Base-by-base conservation (phyloP, 75 land plant species). In the Sequoiadendron giganteum region DNA sequence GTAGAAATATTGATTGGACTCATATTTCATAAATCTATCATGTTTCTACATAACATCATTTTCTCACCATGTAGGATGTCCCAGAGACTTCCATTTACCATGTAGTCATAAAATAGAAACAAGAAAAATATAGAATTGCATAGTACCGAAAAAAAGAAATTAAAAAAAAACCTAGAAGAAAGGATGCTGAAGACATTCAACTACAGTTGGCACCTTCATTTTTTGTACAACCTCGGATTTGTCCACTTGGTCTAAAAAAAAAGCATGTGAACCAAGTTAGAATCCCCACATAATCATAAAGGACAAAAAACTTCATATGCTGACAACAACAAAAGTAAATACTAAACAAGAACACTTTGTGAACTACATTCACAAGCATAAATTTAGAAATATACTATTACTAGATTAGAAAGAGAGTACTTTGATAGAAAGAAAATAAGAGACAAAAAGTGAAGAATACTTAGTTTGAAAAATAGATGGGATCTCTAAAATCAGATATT, bases 181-280 rank as follows among this genome's bases (percentile, higher is more conserved):
- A 36, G 38, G 38, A 36, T 36, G 38, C 0, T 36, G 38, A 36
- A 36, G 38, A 36, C 38, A 36, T 36, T 36, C 38, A 36, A 0
- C 38, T 36, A 36, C 38, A 36, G 38, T 36, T 36, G 38, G 96
- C 99, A 87, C 97, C 99, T 90, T 94, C 89, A 93, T 97, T 97
- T 9, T 84, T 84, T 72, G 96, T 93, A 90, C 99, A 97, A 9
- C 95, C 99, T 72, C 92, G 68, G 88, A 97, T 97, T 70, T 91
- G 83, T 49, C 99, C 99, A 88, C 95, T 93, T 94, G 86, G 16
- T 2, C 72, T 86, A 87, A 55, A 25, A 47, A 86, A 83, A 86
- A 79, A 3, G 86, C 16, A 48, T 76, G 9, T 48, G 78, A 88
- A 85, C 30, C 65, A 40, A 14, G 11, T 25, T 34, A 36, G 42